These are phyloP conservation scores for Cicer cuneatum DNA, from an alignment of 306 rosid species.

Conservation along the genomic window DNA sequence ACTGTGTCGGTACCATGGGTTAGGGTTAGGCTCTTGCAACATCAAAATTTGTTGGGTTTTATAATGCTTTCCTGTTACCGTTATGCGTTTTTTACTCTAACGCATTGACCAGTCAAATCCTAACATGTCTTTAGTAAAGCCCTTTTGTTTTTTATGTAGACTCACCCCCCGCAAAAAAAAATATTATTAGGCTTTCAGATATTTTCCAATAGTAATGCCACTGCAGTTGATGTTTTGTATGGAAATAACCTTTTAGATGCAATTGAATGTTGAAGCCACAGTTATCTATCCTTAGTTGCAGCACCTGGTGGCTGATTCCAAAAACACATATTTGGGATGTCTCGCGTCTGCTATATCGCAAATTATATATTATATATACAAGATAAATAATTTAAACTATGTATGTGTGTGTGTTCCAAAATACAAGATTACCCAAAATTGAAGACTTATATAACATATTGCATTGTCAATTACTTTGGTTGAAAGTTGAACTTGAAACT, in stretches of 20 bases:
- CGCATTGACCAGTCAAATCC: constrained; percentile 40
- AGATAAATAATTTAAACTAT: background rate
- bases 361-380: background rate
- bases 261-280: constrained; percentile 22
- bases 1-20: background rate
- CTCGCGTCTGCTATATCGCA: background rate
- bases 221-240: background rate
- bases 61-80: constrained; percentile 25
- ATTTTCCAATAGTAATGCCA: constrained; percentile 4
- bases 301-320: background rate
- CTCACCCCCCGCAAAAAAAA: too few relatives aligned
- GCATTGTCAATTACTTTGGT: background rate
- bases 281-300: background rate
- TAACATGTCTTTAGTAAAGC: constrained; percentile 27
- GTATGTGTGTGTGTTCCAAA: background rate
- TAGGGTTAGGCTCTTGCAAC: constrained; percentile 17
- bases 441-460: background rate
- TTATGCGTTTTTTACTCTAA: constrained; percentile 4
- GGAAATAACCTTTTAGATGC: background rate
- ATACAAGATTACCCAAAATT: background rate
- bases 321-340: background rate
- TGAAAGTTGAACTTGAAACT: constrained; percentile 23
- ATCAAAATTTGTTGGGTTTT: constrained; percentile 30
- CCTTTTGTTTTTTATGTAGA: constrained; percentile 16
- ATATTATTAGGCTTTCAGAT: constrained; percentile 2